Evolutionary conservation across 371 early-diverging fungal genomes (phyloP), one percentile per base, ranked within the genome.

Genomic region (Synchytrium microbalum): DNA sequence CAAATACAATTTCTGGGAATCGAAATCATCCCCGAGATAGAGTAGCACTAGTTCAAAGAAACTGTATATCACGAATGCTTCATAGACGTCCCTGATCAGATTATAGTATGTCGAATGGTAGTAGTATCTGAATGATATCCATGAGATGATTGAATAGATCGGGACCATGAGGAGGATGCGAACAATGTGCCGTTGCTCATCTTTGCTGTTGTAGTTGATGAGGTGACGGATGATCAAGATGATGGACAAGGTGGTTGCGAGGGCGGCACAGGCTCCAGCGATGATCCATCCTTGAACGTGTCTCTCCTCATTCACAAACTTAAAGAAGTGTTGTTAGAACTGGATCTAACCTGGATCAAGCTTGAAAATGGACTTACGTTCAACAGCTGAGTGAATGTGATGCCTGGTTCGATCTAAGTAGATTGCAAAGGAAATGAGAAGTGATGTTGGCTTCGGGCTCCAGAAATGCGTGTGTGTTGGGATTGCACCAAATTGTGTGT

Each of bases 141-240:
- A 82, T 2, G 87, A 84, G 46, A 82, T 76, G 55, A 87, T 64
- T 53, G 87, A 67, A 72, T 88, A 89, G 54, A 88, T 74, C 0
- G 90, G 88, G 57, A 88, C 83, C 81, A 88, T 84, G 23, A 87
- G 71, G 23, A 84, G 71, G 33, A 88, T 85, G 33, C 86, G 77
- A 63, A 85, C 79, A 25, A 87, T 80, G 59, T 82, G 80, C 24
- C 85, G 79, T 69, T 86, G 86, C 60, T 85, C 71, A 10, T n/a
- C 10, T 24, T 70, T 62, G 23, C 33, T 63, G 29, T 59, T 57
- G 55, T 69, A 72, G 58, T 66, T 54, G 28, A 60, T 58, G 62
- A 64, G 67, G 64, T 72, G 72, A 38, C 46, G 5, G 46, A 38
- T 19, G 10, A 38, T 38, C 10, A 38, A 19, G 46, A 19, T 10